These are phyloP conservation scores for Phytophthora fragariaefolia DNA, from an alignment of 352 stramenopile species.

Conservation along the genomic window DNA sequence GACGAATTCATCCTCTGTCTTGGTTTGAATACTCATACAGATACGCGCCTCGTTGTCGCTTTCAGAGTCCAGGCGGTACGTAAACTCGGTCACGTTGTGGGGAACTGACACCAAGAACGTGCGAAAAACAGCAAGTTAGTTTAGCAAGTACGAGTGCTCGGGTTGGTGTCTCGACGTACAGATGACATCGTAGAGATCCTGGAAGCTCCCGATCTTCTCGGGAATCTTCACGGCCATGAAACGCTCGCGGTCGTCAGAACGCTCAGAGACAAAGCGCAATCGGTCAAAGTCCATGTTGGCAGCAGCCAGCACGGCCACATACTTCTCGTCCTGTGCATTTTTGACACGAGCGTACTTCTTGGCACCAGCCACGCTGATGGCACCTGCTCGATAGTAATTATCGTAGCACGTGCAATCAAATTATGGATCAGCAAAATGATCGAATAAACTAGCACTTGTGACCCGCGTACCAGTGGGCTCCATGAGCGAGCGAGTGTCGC, in stretches of 20 bases:
- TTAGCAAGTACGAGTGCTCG: not conserved
- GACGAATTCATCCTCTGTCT: slow-evolving; percentile 67
- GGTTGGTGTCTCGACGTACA: slow-evolving; percentile 44
- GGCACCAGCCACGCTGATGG: slow-evolving; percentile 95
- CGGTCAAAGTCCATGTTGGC: slow-evolving; percentile 99
- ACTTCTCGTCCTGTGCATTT: slow-evolving; percentile 71
- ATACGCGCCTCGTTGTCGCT: slow-evolving; percentile 88
- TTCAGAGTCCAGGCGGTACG: slow-evolving; percentile 93
- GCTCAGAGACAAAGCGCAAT: slow-evolving; percentile 93
- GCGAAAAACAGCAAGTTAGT: slow-evolving; percentile 5
- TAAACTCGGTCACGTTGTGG: slow-evolving; percentile 96
- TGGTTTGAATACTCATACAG: slow-evolving; percentile 96
- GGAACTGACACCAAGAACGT: slow-evolving; percentile 49
- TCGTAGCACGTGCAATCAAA: not conserved
- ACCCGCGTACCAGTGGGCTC: slow-evolving; percentile 81
- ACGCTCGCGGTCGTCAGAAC: slow-evolving; percentile 94
- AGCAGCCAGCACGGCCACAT: slow-evolving; percentile 96
- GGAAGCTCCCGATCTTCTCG: slow-evolving; percentile 94
- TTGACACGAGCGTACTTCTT: slow-evolving; percentile 92
- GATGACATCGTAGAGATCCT: slow-evolving; percentile 78
- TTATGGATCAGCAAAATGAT: not conserved
- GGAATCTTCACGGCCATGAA: slow-evolving; percentile 97
- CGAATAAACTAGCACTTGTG: not conserved
- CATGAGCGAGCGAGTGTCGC: slow-evolving; percentile 95
- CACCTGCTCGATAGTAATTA: slow-evolving; percentile 59